These are phyloP conservation scores for Meyerozyma guilliermondii DNA, from an alignment of 1,139 yeast species.

Conservation along the genomic window DNA sequence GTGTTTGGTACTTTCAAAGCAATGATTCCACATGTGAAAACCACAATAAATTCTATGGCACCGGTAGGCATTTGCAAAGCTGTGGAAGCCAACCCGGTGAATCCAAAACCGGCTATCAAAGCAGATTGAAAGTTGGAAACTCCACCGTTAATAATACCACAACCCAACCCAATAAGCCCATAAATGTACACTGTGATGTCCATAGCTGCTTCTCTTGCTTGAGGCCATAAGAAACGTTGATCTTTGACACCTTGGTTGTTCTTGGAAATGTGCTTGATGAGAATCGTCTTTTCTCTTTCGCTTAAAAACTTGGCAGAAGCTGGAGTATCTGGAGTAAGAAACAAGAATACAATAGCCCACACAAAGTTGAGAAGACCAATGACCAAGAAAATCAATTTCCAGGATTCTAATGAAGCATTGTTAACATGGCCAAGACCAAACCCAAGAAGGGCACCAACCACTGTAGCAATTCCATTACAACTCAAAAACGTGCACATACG, in stretches of 20 bases:
- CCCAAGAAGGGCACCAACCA: conserved; percentile 26
- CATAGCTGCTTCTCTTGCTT: conserved; percentile 19
- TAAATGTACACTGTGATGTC: conserved; percentile 25
- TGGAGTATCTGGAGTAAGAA: conserved; percentile 10
- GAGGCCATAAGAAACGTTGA: conserved; percentile 15
- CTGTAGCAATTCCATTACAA: conserved; percentile 26
- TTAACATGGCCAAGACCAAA: conserved; percentile 32
- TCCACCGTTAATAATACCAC: conserved; percentile 27
- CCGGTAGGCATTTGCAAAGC: conserved; percentile 28
- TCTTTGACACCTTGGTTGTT: conserved; percentile 25
- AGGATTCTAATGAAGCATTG: conserved; percentile 21
- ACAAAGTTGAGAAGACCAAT: conserved; percentile 36
- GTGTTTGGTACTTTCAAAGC: conserved; percentile 3
- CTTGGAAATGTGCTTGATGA: conserved; percentile 18
- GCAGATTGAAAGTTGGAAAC: conserved; percentile 23
- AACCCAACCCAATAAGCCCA: conserved; percentile 19
- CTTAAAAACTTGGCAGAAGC: conserved; percentile 6
- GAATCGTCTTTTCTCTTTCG: conserved; percentile 7
- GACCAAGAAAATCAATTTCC: conserved; percentile 49
- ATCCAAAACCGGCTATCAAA: conserved; percentile 23
- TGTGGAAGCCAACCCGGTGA: conserved; percentile 19
- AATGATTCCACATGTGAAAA: conserved; percentile 4
- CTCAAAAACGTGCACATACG: conserved; percentile 28
- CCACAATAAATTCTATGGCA: conserved; percentile 22
- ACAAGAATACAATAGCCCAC: conserved; percentile 20